Evolutionary conservation across 306 rosid genomes (phyloP).

Genomic region (Styphnolobium japonicum): DNA sequence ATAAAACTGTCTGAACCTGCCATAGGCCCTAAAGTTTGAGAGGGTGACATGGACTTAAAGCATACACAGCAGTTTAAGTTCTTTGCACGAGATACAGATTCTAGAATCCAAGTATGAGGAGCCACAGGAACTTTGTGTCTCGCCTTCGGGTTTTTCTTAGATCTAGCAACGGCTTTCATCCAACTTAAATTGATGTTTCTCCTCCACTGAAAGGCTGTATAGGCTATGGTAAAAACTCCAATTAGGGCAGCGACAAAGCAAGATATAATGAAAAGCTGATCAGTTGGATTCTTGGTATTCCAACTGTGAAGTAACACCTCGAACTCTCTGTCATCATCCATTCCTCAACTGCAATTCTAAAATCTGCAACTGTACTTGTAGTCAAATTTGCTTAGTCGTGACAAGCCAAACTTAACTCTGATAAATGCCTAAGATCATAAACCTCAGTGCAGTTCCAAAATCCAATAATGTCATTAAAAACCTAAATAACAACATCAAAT

Average conservation of each 20-base stretch:
- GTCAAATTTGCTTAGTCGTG: constrained; percentile 15
- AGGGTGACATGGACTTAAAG: constrained; percentile 72
- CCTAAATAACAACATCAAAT: constrained; percentile 8
- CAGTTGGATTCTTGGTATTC: constrained; percentile 81
- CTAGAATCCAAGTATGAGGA: constrained; percentile 77
- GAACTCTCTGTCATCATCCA: constrained; percentile 77
- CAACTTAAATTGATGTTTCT: constrained; percentile 93
- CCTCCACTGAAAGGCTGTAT: constrained; percentile 95
- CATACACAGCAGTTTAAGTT: constrained; percentile 91
- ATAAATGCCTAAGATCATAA: constrained; percentile 11
- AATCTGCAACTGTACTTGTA: neutral
- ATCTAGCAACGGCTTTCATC: constrained; percentile 93
- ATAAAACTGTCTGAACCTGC: constrained; percentile 77
- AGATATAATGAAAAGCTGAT: constrained; percentile 67
- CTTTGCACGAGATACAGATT: constrained; percentile 83
- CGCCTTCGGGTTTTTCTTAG: constrained; percentile 83
- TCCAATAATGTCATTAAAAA: neutral
- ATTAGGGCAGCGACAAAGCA: constrained; percentile 70
- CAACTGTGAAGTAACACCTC: constrained; percentile 67
- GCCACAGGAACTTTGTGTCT: constrained; percentile 72
- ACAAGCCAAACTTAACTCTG: constrained; percentile 13
- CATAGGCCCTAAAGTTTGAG: constrained; percentile 84
- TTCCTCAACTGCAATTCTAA: constrained; percentile 31
- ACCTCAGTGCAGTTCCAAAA: neutral
- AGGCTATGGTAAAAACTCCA: constrained; percentile 89